Evolutionary conservation across 352 stramenopile genomes (phyloP), one percentile per base, ranked within the genome.

Genomic region (Phytophthora boehmeriae): DNA sequence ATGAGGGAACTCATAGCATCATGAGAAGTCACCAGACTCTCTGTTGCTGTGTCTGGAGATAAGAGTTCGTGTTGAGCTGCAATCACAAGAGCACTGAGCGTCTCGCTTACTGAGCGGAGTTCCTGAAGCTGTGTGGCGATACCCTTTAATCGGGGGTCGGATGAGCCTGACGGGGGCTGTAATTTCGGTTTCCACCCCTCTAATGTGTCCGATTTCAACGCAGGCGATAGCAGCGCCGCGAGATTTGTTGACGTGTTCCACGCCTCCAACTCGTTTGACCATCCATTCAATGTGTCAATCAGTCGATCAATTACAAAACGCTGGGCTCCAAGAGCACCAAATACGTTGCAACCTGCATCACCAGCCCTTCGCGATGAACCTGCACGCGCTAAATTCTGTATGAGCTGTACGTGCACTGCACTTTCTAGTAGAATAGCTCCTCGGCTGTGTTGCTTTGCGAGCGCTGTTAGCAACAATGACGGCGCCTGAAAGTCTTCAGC

Each of bases 381-480:
- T 36, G 32, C 47, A 43, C 43, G 10, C 22, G 48, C 52, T 20
- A 65, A 0, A n/a, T 53, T 60, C 57, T 32, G 44, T 44, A 79
- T 39, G 17, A 86, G 59, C 10, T 38, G n/a, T 4, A 44, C 30
- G 16, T 48, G 61, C 8, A 82, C 39, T 8, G 71, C 61, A 25
- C 55, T 69, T 56, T 91, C 78, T 1, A 90, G 60, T 10, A 79
- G 27, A 16, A 89, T 28, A 0, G 44, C 41, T 48, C 55, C 54
- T 4, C 78, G 42, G 8, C 74, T 73, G 46, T 76, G 78, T 4
- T 80, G 78, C 47, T 90, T 89, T 0, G 47, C 17, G 2, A 92
- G 60, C 11, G 80, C 66, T 2, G 80, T 84, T 11, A 88, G 65
- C 25, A 92, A 59, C 16, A 92, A 60, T 17, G 83, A 92, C 34